Base-by-base conservation (phyloP, 345 rosid genomes). In the Noccaea caerulescens region DNA sequence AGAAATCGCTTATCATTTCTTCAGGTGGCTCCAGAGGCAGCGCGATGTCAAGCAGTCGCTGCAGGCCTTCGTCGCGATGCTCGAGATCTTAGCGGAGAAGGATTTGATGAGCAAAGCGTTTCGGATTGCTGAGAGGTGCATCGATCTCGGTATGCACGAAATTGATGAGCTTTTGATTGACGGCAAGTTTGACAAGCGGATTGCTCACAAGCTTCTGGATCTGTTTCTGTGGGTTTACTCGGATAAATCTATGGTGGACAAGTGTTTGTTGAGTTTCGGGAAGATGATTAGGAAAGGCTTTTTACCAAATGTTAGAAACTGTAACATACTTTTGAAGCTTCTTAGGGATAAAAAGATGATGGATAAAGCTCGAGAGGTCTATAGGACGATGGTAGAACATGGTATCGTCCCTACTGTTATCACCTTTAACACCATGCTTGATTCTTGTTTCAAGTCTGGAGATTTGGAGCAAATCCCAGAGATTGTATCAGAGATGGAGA, bases 351-450 rank as follows among this genome's bases (percentile, higher is more conserved):
- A 64, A 1, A 61, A 55, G 68, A 81, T 72, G 45, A 58, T 77
- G 37, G 64, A 25, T 53, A 47, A 74, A 68, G 79, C 80, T 38
- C 61, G 7, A n/a, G 80, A 81, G 69, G 79, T 86, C 18, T 83
- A 79, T 32, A 58, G 63, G 69, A 80, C 41, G 73, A 90, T 90
- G 91, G 71, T 71, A 1, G 79, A 81, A 25, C 73, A 67, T 16
- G 91, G 90, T 11, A 80, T 86, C 54, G 75, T 39, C 69, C 89
- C 87, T 0, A 84, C 84, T 3, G 80, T 76, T 13, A 44, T 83
- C 61, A 86, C 88, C 0, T 84, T 80, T 59, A 90, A 90, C 62
- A 86, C 86, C 1, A 74, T 87, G 80, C 51, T 90, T 77, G 86
- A 80, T 80, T 69, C 82, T 0, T 82, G 79, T 72, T 87, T 80